Conservation (phyloP, 1,284 basidiomycete genomes). For the Phellopilus nigrolimitatus region DNA sequence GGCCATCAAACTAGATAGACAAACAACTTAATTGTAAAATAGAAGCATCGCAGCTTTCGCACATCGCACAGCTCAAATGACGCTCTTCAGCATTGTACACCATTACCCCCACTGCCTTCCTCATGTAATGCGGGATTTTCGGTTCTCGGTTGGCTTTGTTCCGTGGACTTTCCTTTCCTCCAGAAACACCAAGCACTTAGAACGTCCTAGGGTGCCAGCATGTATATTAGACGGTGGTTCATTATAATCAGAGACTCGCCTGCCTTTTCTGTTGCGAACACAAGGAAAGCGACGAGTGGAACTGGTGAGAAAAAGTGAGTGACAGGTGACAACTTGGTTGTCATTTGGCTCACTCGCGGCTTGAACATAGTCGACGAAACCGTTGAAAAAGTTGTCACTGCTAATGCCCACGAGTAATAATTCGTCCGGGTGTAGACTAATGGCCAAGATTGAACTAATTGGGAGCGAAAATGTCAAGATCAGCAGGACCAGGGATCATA, state of each 20-base stretch:
- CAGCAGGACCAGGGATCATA: neutral
- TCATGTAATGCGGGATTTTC: too few species aligned
- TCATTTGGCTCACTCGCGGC: conserved; percentile 10
- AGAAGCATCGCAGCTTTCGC: too few species aligned
- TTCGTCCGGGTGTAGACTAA: conserved; percentile 15
- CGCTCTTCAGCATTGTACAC: too few species aligned
- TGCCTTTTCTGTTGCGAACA: conserved; percentile 16
- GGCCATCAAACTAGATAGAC: too few species aligned
- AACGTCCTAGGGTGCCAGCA: conserved; percentile 9
- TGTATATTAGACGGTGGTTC: neutral
- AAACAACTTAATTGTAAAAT: too few species aligned
- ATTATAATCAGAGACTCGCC: neutral
- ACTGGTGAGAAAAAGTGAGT: conserved; percentile 3
- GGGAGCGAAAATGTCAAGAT: neutral
- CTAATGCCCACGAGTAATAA: conserved; percentile 14
- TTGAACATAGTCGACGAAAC: conserved; percentile 17
- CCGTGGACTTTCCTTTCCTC: conserved; percentile 9
- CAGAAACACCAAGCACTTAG: conserved; percentile 15
- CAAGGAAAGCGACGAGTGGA: conserved; percentile 18
- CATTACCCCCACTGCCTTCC: conserved; percentile 10
- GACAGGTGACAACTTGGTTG: neutral
- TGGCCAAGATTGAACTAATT: conserved; percentile 10
- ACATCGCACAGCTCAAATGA: too few species aligned
- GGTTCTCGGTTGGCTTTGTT: too few species aligned
- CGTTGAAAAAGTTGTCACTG: conserved; percentile 16